These are phyloP conservation scores for Schizonepeta tenuifolia DNA, from an alignment of 257 asterid species.

Conservation along the genomic window DNA sequence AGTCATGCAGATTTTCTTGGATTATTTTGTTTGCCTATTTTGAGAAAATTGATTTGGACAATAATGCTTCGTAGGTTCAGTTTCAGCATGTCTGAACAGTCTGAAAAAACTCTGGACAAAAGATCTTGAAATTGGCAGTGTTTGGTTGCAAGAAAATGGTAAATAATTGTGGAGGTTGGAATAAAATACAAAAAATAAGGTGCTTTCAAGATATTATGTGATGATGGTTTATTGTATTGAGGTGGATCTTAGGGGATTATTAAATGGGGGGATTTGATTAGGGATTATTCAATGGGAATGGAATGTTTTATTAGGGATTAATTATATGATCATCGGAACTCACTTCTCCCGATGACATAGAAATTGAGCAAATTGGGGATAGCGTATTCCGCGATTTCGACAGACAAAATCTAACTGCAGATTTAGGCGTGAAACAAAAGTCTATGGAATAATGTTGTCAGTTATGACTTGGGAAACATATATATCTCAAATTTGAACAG, in stretches of 20 bases:
- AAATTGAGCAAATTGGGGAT: constrained; percentile 27
- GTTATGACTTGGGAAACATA: constrained; percentile 10
- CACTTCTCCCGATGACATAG: constrained; percentile 22
- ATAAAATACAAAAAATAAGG: background rate
- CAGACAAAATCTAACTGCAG: constrained; percentile 43
- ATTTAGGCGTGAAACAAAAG: constrained; percentile 42
- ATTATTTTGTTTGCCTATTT: constrained; percentile 22
- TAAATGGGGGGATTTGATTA: background rate
- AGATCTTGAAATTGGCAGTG: constrained; percentile 41
- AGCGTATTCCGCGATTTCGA: constrained; percentile 30
- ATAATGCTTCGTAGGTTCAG: constrained; percentile 19
- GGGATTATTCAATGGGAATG: constrained; percentile 21
- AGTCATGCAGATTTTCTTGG: constrained; percentile 16
- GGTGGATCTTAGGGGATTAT: constrained; percentile 37
- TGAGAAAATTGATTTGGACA: constrained; percentile 24
- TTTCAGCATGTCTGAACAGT: constrained; percentile 34
- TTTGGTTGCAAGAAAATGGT: constrained; percentile 31
- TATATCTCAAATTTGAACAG: background rate
- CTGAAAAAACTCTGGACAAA: constrained; percentile 28
- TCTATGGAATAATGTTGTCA: constrained; percentile 26
- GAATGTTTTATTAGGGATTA: constrained; percentile 32
- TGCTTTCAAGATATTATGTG: constrained; percentile 34
- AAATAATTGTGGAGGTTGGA: background rate
- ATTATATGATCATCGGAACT: constrained; percentile 31
- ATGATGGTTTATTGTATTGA: constrained; percentile 38